Evolutionary conservation across 257 asterid species (phyloP).

Genomic region (Striga asiatica): DNA sequence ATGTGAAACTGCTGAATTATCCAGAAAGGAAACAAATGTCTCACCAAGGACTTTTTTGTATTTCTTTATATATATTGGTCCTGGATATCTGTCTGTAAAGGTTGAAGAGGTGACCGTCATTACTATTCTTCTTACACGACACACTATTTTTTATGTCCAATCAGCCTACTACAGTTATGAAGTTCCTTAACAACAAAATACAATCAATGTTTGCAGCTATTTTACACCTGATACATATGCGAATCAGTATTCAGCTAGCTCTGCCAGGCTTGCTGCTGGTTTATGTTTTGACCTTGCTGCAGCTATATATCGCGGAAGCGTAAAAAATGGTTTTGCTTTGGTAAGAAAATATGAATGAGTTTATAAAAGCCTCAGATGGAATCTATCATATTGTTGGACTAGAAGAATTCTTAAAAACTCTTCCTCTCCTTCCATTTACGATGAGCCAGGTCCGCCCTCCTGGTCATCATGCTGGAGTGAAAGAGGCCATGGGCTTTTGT

Average conservation of each 20-base stretch:
- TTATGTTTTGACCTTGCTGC: constrained; percentile 94
- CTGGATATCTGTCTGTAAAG: not conserved
- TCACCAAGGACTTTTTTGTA: not conserved
- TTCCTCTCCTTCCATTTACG: constrained; percentile 18
- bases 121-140: constrained; percentile 6
- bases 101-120: constrained; percentile 7
- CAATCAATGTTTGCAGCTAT: constrained; percentile 49
- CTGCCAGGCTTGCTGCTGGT: constrained; percentile 98
- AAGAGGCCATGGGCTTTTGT: constrained; percentile 95
- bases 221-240: constrained; percentile 98
- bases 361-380: not conserved
- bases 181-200: not conserved
- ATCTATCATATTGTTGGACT: constrained; percentile 7
- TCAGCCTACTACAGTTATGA: not conserved
- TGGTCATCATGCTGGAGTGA: constrained; percentile 99
- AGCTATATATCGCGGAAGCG: constrained; percentile 61
- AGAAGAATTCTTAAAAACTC: constrained; percentile 5
- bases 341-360: constrained; percentile 31
- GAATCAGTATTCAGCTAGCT: constrained; percentile 76
- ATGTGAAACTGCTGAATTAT: constrained; percentile 17
- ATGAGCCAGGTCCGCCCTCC: constrained; percentile 91
- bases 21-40: constrained; percentile 1
- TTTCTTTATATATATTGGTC: not conserved
- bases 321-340: constrained; percentile 96
- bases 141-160: constrained; percentile 3